Evolutionary conservation across 176 grass and related monocot genomes (phyloP), one percentile per base, ranked within the genome.

Genomic region (Stipa capillata): DNA sequence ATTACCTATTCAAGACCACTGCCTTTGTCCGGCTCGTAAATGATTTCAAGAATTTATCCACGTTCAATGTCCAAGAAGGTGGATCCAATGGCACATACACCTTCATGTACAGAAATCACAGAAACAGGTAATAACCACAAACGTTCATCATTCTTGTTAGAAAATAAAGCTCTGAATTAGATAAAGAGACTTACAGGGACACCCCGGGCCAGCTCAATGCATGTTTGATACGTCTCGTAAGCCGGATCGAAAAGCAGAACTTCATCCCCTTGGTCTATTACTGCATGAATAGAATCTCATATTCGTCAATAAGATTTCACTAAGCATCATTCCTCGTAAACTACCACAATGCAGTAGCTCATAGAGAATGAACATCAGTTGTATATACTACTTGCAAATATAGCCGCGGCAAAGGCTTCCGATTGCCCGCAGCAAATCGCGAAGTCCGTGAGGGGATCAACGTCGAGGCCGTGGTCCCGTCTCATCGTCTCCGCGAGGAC

Each of bases 11-110:
- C 73, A 97, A 80, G 72, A 97, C 49, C 69, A 94, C 71, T n/a
- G 91, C 94, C 85, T 97, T 97, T 68, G 94, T 97, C 39, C 85
- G 85, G 50, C 68, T 80, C 0, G 94, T 90, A 82, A 97, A 97
- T 11, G 85, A 92, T 63, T 88, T 83, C 54, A 88, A 44, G 73
- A 97, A 88, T 44, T 63, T 80, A 9, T 97, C 85, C 56, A 75
- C 53, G n/a, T 92, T 78, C 41, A 97, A 58, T 49, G 80, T 88
- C 94, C 91, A 97, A 57, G 40, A 79, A 76, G 94, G 91, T 77
- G 91, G 91, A 82, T 91, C 87, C 83, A 97, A 73, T 21, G 85
- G 86, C 60, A 97, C 91, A 88, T 92, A 94, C 2, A 97, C 89
- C 94, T 97, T 79, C 34, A 51, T 72, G 43, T n/a, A 77, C 17